Conservation (phyloP, 371 early-diverging fungal genomes). For the Actinomucor elegans region DNA sequence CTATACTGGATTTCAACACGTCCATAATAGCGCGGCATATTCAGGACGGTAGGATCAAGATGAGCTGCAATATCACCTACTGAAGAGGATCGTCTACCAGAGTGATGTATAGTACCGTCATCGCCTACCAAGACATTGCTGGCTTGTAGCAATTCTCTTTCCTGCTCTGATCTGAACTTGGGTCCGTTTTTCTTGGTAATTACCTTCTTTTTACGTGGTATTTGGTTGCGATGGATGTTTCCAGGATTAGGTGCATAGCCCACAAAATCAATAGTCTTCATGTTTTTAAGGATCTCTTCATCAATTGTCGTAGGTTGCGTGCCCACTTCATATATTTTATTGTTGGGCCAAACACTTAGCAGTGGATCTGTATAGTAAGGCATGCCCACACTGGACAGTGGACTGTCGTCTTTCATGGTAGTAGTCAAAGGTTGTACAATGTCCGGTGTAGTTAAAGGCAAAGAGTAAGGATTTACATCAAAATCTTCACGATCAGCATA, state of each 20-base stretch:
- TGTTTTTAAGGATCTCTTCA: constrained; percentile 68
- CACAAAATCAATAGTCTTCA: constrained; percentile 89
- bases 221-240: constrained; percentile 76
- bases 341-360: constrained; percentile 73
- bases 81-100: constrained; percentile 41
- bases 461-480: constrained; percentile 67
- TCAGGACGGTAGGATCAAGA: constrained; percentile 37
- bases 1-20: constrained; percentile 82
- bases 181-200: constrained; percentile 57
- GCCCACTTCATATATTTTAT: constrained; percentile 64
- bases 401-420: constrained; percentile 62
- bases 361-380: constrained; percentile 78
- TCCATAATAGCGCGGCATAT: constrained; percentile 71
- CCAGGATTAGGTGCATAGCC: constrained; percentile 90
- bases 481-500: constrained; percentile 69
- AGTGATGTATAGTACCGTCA: constrained; percentile 20
- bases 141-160: constrained; percentile 61
- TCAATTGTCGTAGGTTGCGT: constrained; percentile 72
- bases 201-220: constrained; percentile 43
- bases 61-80: constrained; percentile 25
- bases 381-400: constrained; percentile 78
- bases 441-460: constrained; percentile 64
- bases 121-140: constrained; percentile 31
- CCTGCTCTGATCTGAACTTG: constrained; percentile 87
- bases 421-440: constrained; percentile 47